Conservation (phyloP, 1,139 yeast genomes). For the Tardiomyces blankii region DNA sequence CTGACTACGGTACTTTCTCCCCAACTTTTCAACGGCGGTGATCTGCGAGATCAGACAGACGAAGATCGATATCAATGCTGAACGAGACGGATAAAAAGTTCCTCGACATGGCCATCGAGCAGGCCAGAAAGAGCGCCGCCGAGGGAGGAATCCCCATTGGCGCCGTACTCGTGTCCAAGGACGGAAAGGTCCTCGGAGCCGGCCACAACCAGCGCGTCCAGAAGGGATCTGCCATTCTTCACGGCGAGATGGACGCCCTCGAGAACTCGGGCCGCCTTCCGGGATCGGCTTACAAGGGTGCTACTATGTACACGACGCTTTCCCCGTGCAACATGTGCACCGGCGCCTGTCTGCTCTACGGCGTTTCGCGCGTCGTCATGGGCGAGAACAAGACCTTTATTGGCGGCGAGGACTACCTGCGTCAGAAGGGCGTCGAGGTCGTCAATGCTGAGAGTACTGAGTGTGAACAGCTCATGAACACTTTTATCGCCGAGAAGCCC, state of each 20-base stretch:
- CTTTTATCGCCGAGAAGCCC: constrained; percentile 70
- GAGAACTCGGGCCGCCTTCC: constrained; percentile 85
- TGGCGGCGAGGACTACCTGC: constrained; percentile 69
- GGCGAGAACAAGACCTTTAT: constrained; percentile 76
- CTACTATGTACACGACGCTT: constrained; percentile 71
- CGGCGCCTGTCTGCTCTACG: constrained; percentile 85
- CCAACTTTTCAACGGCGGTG: no score
- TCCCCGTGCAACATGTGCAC: constrained; percentile 95
- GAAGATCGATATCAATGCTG: neutral
- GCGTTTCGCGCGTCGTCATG: constrained; percentile 71
- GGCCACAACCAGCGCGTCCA: constrained; percentile 90
- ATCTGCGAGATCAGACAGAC: no score
- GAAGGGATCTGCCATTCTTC: constrained; percentile 60
- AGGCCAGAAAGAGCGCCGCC: constrained; percentile 33
- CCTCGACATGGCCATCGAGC: constrained; percentile 23
- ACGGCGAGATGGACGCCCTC: constrained; percentile 82
- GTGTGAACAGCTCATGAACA: constrained; percentile 64
- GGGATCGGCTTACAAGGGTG: constrained; percentile 45
- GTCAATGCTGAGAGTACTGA: constrained; percentile 53
- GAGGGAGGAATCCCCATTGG: constrained; percentile 94
- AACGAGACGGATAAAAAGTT: constrained; percentile 11
- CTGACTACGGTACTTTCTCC: no score
- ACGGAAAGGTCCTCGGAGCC: constrained; percentile 69
- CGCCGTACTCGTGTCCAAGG: constrained; percentile 61
- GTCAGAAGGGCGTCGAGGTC: constrained; percentile 60